Evolutionary conservation across 805 yeast genomes (phyloP), one percentile per base, ranked within the genome.

Genomic region (Sugiyamaella smithiae): DNA sequence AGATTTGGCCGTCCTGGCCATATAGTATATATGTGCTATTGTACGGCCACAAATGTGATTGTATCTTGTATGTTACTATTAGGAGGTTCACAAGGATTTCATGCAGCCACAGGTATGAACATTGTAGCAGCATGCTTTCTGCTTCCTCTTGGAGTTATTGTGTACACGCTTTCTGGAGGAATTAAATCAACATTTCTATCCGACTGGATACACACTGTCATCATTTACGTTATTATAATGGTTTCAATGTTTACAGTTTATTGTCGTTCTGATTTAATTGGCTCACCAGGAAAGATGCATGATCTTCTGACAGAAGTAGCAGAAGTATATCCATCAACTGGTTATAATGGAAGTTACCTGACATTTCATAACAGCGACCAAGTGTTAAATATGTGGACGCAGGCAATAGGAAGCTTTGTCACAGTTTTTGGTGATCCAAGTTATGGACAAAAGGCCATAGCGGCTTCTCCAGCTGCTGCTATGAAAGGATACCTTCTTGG

Each of bases 1-100:
- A 75, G 97, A 53, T 89, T 86, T 61, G 97, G 97, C 16, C 69
- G 74, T 11, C 57, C 68, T 19, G 84, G 89, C 4, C 97, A 90
- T 63, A 73, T 63, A 9, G 59, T 67, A 4, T 66, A 50, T 45
- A 71, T 85, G 63, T 82, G 82, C 64, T 88, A 85, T 71, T 96
- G 93, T 1, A 68, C 87, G 47, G 90, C 89, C 4, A 87, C 96
- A 31, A 89, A 90, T 64, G 79, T 89, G 51, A 73, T 90, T 53
- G 97, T 89, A 50, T 86, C 95, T 24, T 93, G 93, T 2, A 88
- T 88, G 96, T 74, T 90, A 40, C 71, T 89, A 45, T 84, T 95
- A 3, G 96, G 96, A 53, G 96, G 95, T 31, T 81, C 93, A 38
- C 91, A 95, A 1, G 85, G 88, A 4, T 81, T 88, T 48, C 74